Percentiles rank a stretch among this genome's conserved stretches.
Conservation (phyloP, 2,329 filamentous ascomycete genomes). For the Diaporthe humulicola region DNA sequence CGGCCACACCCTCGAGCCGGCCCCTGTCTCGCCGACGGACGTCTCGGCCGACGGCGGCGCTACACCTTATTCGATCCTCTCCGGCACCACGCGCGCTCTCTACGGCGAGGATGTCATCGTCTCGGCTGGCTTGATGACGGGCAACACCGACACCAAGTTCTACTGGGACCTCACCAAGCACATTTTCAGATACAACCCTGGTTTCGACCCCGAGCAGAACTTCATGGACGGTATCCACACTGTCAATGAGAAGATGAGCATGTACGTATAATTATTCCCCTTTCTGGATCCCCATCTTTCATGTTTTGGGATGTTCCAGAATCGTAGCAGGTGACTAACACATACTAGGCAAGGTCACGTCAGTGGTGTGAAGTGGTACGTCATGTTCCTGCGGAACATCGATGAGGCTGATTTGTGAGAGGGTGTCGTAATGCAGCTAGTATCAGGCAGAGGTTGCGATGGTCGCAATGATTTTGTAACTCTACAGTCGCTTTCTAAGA, state of each 20-base stretch:
- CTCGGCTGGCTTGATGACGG: slow-evolving; percentile 65
- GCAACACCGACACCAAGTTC: slow-evolving; percentile 61
- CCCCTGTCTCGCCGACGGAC: slow-evolving; percentile 66
- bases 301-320: too few species aligned
- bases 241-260: slow-evolving; percentile 56
- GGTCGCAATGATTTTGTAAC: not conserved
- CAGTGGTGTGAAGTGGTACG: slow-evolving; percentile 54
- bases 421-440: too few species aligned
- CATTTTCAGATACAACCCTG: slow-evolving; percentile 64
- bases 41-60: slow-evolving; percentile 44
- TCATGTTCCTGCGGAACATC: slow-evolving; percentile 57
- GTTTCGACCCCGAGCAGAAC: slow-evolving; percentile 49
- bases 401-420: slow-evolving; percentile 52
- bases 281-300: too few species aligned
- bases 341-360: slow-evolving; percentile 51
- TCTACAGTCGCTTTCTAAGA: not conserved
- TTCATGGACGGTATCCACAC: slow-evolving; percentile 53
- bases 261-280: too few species aligned
- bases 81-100: slow-evolving; percentile 64
- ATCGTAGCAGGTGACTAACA: too few species aligned
- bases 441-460: not conserved
- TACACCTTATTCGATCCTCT: slow-evolving; percentile 62
- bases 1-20: slow-evolving; percentile 60
- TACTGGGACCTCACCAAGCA: slow-evolving; percentile 62
- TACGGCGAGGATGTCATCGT: slow-evolving; percentile 66